Evolutionary conservation across 106 monocot genomes (phyloP).

Genomic region (Dendrobium catenatum): DNA sequence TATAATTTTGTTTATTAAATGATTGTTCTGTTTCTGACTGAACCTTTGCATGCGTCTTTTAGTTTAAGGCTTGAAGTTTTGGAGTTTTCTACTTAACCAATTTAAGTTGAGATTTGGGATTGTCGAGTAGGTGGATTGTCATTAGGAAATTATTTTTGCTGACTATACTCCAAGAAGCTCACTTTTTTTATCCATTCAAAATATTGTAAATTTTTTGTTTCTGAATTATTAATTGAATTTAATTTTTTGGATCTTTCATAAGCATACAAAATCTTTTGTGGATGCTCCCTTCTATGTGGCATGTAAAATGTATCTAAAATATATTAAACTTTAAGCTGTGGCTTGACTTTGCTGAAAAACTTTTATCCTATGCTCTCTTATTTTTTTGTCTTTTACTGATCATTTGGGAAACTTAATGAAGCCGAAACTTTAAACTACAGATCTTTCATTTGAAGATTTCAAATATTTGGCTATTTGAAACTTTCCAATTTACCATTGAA

Average conservation of each 20-base stretch:
- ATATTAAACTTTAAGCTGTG: not conserved
- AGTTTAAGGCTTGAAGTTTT: not conserved
- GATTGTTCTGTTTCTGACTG: not conserved
- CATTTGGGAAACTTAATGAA: not conserved
- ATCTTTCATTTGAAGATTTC: not conserved
- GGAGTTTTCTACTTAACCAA: not conserved
- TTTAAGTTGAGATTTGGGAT: not conserved
- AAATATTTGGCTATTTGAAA: not conserved
- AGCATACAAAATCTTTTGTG: not conserved
- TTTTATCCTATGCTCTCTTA: not conserved
- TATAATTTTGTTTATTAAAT: not conserved
- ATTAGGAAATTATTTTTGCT: not conserved
- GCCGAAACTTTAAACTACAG: not conserved
- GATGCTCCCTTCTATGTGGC: not conserved
- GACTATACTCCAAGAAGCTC: not conserved
- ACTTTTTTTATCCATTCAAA: not conserved
- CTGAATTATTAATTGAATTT: not conserved
- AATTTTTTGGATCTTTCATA: not conserved
- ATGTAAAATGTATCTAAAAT: not conserved
- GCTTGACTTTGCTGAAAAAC: not conserved
- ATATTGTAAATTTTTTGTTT: not conserved
- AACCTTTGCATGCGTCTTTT: not conserved
- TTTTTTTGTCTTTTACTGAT: not conserved
- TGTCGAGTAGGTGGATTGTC: not conserved
- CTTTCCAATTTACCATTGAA: not conserved